These are phyloP conservation scores for Thraustochytrium sp. DNA, from an alignment of 352 stramenopile genomes.

Conservation along the genomic window DNA sequence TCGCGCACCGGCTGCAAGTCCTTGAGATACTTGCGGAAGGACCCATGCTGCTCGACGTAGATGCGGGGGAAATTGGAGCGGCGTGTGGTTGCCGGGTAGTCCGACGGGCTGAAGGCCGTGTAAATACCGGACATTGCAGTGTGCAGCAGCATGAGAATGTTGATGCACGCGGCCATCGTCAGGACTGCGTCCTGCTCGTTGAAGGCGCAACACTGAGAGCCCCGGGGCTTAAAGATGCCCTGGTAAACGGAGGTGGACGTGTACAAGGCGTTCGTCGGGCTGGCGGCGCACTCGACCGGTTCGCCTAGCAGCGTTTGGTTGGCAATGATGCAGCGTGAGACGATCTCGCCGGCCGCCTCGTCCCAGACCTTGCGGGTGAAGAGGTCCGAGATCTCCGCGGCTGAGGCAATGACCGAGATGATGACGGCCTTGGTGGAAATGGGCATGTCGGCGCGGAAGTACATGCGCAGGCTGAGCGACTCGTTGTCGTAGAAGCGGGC, in stretches of 20 bases:
- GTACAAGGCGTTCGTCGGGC: background rate
- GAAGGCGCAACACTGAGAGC: background rate
- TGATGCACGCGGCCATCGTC: background rate
- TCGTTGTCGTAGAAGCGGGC: constrained; percentile 23
- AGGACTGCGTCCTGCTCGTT: constrained; percentile 1
- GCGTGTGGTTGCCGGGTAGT: background rate
- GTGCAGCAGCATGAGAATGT: background rate
- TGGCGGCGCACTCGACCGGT: background rate
- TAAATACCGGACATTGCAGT: constrained; percentile 19
- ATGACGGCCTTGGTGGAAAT: constrained; percentile 32
- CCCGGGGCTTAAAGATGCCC: background rate
- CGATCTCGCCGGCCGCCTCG: background rate
- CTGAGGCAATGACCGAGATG: background rate
- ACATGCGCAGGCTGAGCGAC: constrained; percentile 31
- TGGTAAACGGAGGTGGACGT: background rate
- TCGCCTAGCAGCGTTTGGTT: background rate
- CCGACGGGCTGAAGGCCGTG: background rate
- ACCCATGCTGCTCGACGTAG: constrained; percentile 1
- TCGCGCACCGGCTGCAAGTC: background rate
- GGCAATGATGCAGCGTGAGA: background rate
- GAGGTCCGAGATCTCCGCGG: background rate
- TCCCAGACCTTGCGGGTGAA: background rate
- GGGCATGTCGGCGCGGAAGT: constrained; percentile 1
- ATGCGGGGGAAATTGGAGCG: constrained; percentile 23
- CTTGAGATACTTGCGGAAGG: background rate